phyloP scores from a whole-genome alignment of 495 filamentous ascomycete genomes.

The Bacidia rubella region DNA sequence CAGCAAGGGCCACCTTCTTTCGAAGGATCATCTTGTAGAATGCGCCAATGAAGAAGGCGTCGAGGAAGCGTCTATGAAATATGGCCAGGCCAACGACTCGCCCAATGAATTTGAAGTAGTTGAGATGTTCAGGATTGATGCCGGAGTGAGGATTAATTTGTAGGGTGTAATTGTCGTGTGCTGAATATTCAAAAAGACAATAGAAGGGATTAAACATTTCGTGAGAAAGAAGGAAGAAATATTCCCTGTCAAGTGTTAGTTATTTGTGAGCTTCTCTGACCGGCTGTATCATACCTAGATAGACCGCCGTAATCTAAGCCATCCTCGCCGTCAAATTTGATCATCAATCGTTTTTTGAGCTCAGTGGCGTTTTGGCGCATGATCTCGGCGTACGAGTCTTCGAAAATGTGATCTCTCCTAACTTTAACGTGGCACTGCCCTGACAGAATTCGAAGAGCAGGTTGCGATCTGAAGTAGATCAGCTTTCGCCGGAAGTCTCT shows the following conservation, averaged over 20 bases:
- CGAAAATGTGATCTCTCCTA: conserved; percentile 89
- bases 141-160: conserved; percentile 99
- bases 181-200: conserved; percentile 98
- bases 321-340: conserved; percentile 98
- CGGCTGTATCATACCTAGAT: conserved; percentile 44
- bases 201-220: conserved; percentile 99
- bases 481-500: conserved; percentile 94
- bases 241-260: conserved; percentile 53
- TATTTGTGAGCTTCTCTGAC: background rate
- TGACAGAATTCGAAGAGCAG: conserved; percentile 84
- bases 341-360: conserved; percentile 96
- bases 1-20: conserved; percentile 79
- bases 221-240: conserved; percentile 99
- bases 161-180: conserved; percentile 99
- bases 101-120: conserved; percentile 99
- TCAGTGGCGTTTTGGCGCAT: conserved; percentile 94
- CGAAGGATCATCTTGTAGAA: conserved; percentile 99
- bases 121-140: conserved; percentile 98
- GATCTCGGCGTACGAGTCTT: conserved; percentile 96
- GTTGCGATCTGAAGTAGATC: conserved; percentile 98
- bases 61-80: conserved; percentile 94
- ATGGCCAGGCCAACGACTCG: conserved; percentile 95
- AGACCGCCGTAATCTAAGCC: conserved; percentile 96
- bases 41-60: conserved; percentile 98
- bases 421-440: conserved; percentile 99